Evolutionary conservation across 1,284 basidiomycete species (phyloP), one percentile per base, ranked within the genome.

Genomic region (Microbotryum lychnidis-dioicae): DNA sequence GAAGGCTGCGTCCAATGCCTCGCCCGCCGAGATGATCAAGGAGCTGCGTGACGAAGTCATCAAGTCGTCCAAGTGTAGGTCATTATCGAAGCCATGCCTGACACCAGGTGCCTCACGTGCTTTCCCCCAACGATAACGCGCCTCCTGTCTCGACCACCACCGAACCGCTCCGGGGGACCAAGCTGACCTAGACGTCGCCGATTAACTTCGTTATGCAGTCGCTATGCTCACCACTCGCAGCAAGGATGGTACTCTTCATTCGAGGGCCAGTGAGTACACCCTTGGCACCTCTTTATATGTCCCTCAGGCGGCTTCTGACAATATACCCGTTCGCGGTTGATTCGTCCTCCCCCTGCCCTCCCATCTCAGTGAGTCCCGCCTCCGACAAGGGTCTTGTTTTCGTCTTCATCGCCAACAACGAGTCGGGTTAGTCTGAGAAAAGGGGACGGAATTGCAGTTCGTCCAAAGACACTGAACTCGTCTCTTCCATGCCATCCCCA

Each of bases 191-290:
- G 12, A 16, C 37, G 14, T 42, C 16, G 37, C 37, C 37, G 4
- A 18, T 18, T 42, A 12, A 6, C 27, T 6, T 54, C 74, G 78
- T 0, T 81, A 83, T 23, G 79, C 82, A 71, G 84, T 83, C 1
- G 87, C 85, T 54, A 89, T 93, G 86, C 78, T 94, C 56, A 87
- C 87, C 20, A 88, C 89, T 20, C 84, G 86, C 52, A 80, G 82
- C n/a, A 72, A 81, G n/a, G 79, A 84, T 65, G 89, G 90, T 2
- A 77, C 80, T 55, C 76, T 96, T 44, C 90, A 93, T 74, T 84
- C 88, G 9, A 45, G 94, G 91, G 90, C 80, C 80, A n/a, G 37
- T 42, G 37, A 42, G 37, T 42, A 85, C 87, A 21, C 78, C 81
- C 8, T 77, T 37, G 68, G 66, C 80, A 54, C 82, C 86, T 87